Base-by-base conservation (phyloP, 2,329 filamentous ascomycete genomes). In the Aspergillus pseudonomiae region DNA sequence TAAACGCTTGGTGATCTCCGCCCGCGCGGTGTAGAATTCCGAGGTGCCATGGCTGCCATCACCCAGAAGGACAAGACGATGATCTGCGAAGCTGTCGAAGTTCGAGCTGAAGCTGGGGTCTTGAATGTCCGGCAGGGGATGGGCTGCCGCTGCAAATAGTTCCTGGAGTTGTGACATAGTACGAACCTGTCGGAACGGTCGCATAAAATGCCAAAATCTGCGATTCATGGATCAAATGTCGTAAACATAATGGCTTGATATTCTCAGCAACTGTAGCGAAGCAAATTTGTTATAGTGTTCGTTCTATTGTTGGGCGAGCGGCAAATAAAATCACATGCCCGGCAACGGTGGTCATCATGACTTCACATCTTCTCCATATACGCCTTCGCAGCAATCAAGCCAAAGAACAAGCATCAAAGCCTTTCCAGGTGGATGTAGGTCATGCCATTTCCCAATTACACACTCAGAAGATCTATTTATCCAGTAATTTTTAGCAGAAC, bases 31-130 rank as follows among this genome's bases (percentile, higher is more conserved):
- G 68, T 86, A 86, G 76, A 85, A 86, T 62, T 86, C 84, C 0
- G 84, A 86, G 3, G 84, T 86, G 32, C 84, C 84, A 70, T 86
- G 84, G 63, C 79, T 83, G 39, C 76, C 80, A 65, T 83, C 81
- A 1, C 81, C 81, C 11, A 83, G 73, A 6, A 83, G 76, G 26
- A 82, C 76, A 21, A 83, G 70, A 36, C 77, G 76, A 55, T 76
- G 78, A 24, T 74, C 69, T 5, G 72, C 78, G 64, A 79, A 81
- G 32, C 60, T 63, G 65, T 82, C 81, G 52, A 82, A 83, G 60
- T 77, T 71, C 16, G 77, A 68, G 5, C 74, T 78, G 62, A 83
- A 83, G 21, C 61, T 65, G 21, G 74, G 68, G 57, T 78, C 72
- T 30, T 70, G 54, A 60, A 80, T 76, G 10, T 70, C 60, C 4